A percentile compares a stretch with the other conserved stretches of the same genome.
These are phyloP conservation scores for Nemania bipapillata DNA, from an alignment of 2,329 filamentous ascomycete genomes.

Conservation along the genomic window DNA sequence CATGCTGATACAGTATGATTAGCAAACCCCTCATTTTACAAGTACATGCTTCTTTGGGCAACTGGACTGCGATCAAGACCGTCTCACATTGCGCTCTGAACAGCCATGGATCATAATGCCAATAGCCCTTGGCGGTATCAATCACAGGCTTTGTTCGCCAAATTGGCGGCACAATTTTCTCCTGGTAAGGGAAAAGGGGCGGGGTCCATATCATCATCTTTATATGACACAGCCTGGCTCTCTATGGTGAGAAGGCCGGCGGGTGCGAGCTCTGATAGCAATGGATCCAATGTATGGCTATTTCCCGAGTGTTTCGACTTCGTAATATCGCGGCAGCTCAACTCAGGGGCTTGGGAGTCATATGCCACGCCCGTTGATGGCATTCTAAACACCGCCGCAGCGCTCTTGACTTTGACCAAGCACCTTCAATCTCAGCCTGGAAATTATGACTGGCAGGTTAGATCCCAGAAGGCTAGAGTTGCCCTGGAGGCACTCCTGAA, in stretches of 20 bases:
- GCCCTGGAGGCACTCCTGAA: background rate
- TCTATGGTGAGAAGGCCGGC: conserved; percentile 45
- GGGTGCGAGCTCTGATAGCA: background rate
- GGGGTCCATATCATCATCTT: conserved; percentile 38
- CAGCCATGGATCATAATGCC: too few species aligned
- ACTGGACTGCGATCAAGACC: too few species aligned
- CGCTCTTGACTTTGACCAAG: conserved; percentile 46
- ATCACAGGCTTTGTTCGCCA: too few species aligned
- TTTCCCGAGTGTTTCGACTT: conserved; percentile 46
- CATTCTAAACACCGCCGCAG: conserved; percentile 51
- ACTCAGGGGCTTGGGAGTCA: conserved; percentile 44
- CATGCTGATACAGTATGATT: too few species aligned
- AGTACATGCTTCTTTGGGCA: too few species aligned
- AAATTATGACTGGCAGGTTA: background rate
- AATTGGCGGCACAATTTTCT: too few species aligned
- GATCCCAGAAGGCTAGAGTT: background rate
- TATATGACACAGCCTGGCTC: conserved; percentile 54
- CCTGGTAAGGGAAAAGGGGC: too few species aligned
- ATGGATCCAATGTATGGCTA: conserved; percentile 35
- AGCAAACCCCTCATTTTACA: too few species aligned
- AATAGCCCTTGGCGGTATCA: too few species aligned
- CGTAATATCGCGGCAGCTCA: conserved; percentile 42
- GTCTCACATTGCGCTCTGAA: too few species aligned
- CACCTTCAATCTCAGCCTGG: conserved; percentile 21
- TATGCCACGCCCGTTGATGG: conserved; percentile 46